Evolutionary conservation across 2,329 filamentous ascomycete species (phyloP).

Genomic region (Colletotrichum trifolii): DNA sequence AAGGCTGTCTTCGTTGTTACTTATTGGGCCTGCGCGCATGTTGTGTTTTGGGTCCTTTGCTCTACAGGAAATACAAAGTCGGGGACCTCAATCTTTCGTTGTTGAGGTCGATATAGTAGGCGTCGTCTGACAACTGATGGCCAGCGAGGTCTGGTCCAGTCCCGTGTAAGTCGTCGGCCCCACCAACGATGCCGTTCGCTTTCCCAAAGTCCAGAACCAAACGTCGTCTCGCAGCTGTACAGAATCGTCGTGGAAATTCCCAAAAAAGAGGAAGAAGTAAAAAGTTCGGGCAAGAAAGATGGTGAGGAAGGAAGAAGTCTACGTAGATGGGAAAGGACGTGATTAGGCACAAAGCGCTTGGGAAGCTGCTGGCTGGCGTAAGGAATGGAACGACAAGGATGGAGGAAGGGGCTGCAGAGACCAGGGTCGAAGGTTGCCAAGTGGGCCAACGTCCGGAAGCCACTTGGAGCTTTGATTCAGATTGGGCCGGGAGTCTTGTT

Average conservation of each 20-base stretch:
- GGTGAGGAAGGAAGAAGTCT: background rate
- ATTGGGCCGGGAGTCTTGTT: slow-evolving; percentile 9
- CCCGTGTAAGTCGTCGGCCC: slow-evolving; percentile 13
- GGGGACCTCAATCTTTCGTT: too few species aligned
- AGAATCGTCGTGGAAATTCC: too few species aligned
- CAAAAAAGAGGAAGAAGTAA: background rate
- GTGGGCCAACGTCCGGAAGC: too few species aligned
- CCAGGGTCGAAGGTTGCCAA: slow-evolving; percentile 3
- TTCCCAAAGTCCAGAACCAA: background rate
- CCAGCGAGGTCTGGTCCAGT: background rate
- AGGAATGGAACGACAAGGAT: slow-evolving; percentile 7
- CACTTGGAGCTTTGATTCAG: too few species aligned
- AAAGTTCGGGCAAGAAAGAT: background rate
- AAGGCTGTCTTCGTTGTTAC: too few species aligned
- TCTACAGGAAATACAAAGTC: too few species aligned
- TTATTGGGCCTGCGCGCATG: too few species aligned
- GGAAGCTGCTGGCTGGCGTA: background rate
- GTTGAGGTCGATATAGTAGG: too few species aligned
- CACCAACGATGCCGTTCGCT: background rate
- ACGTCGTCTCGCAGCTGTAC: too few species aligned
- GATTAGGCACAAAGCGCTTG: background rate
- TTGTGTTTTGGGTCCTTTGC: too few species aligned
- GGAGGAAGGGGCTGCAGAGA: background rate
- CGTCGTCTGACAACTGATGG: too few species aligned
- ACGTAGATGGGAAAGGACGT: background rate